Conservation (phyloP, 306 rosid genomes). For the Cucurbita maxima region DNA sequence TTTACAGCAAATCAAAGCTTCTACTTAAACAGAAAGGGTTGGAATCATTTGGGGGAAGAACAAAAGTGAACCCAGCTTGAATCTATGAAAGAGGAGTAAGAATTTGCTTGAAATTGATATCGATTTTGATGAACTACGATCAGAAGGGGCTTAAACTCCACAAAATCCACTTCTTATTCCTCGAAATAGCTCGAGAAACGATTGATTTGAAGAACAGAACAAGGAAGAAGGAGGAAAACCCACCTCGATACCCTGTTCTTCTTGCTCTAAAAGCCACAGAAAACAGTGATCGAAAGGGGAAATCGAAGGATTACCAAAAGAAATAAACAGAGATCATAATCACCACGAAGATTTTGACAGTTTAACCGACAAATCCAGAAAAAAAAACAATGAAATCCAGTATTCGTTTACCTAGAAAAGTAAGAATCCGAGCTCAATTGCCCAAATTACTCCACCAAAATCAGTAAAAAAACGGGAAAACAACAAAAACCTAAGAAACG, state of each 20-base stretch:
- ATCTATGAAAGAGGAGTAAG: not conserved
- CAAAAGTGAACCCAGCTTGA: not conserved
- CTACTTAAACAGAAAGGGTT: not conserved
- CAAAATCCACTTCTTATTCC: not conserved
- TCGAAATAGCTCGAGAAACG: not conserved
- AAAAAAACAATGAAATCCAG: constrained; percentile 23
- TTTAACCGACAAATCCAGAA: constrained; percentile 28
- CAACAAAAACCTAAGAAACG: not conserved
- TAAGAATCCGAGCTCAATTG: not conserved
- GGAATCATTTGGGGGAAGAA: not conserved
- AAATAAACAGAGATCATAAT: not conserved
- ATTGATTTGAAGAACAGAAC: not conserved
- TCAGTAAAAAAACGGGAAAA: not conserved
- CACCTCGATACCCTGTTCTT: constrained; percentile 7
- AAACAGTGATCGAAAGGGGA: constrained; percentile 5
- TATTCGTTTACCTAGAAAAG: constrained; percentile 13
- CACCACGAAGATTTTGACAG: constrained; percentile 31
- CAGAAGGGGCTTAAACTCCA: not conserved
- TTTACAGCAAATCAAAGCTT: constrained; percentile 2
- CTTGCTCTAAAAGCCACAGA: not conserved
- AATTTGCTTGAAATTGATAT: not conserved
- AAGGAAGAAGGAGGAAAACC: not conserved
- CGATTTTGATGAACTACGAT: not conserved
- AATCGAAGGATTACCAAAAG: not conserved
- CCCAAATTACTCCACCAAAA: not conserved